Evolutionary conservation across 2,329 filamentous ascomycete genomes (phyloP).

Genomic region (Pseudocercospora crystallina): DNA sequence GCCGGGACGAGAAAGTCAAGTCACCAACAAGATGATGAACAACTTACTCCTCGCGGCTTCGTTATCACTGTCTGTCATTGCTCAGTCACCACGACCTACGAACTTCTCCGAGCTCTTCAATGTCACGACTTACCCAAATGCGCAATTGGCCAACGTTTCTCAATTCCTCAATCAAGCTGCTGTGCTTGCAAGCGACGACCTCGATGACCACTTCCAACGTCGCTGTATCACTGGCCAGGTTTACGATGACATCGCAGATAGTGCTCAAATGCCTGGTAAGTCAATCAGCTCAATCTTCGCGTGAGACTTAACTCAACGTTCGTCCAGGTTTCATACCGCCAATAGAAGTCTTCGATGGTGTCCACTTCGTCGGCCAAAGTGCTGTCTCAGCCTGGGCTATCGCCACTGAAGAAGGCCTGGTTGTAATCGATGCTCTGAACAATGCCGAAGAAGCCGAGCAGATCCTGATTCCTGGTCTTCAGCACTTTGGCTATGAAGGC

Average conservation of each 20-base stretch:
- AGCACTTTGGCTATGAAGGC: slow-evolving; percentile 15
- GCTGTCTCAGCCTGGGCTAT: slow-evolving; percentile 19
- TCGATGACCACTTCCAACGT: slow-evolving; percentile 17
- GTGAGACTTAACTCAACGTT: neutral
- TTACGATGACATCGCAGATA: slow-evolving; percentile 9
- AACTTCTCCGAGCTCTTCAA: slow-evolving; percentile 6
- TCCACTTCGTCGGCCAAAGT: slow-evolving; percentile 23
- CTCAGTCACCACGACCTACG: neutral
- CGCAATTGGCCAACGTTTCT: slow-evolving; percentile 15
- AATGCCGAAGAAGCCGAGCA: slow-evolving; percentile 14
- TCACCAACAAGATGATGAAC: neutral
- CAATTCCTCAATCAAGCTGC: slow-evolving; percentile 10
- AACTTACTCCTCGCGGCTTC: neutral
- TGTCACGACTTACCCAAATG: slow-evolving; percentile 7
- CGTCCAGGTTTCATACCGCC: slow-evolving; percentile 10
- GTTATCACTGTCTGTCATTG: neutral
- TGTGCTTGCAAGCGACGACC: slow-evolving; percentile 4
- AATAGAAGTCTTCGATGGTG: slow-evolving; percentile 12
- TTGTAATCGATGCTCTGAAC: slow-evolving; percentile 21
- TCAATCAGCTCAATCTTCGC: no score
- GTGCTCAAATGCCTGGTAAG: slow-evolving; percentile 5
- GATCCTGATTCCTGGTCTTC: slow-evolving; percentile 10
- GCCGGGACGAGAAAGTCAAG: neutral
- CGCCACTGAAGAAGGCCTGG: slow-evolving; percentile 16
- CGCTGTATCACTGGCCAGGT: slow-evolving; percentile 16